Conservation (phyloP, 768 basidiomycete genomes). For the Russula griseocarnosa region DNA sequence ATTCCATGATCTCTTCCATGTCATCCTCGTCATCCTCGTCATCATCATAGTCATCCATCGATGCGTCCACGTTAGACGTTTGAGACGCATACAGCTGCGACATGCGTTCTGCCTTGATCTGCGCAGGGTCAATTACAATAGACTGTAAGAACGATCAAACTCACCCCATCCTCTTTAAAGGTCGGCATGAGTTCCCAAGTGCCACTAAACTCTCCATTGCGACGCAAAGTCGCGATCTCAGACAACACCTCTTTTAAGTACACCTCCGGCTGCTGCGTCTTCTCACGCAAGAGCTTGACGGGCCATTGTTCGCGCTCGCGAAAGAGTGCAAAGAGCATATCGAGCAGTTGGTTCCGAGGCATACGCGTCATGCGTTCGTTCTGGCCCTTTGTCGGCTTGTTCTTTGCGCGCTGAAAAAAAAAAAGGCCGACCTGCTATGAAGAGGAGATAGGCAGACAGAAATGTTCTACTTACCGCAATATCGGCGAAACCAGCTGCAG, state of each 20-base stretch:
- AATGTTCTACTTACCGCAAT: slow-evolving; percentile 51
- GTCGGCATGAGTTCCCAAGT: slow-evolving; percentile 75
- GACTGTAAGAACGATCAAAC: slow-evolving; percentile 25
- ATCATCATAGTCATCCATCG: slow-evolving; percentile 52
- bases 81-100: slow-evolving; percentile 30
- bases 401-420: slow-evolving; percentile 54
- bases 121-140: neutral
- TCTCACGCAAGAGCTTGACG: slow-evolving; percentile 69
- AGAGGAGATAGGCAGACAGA: no score
- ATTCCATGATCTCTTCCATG: slow-evolving; percentile 64
- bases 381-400: slow-evolving; percentile 60
- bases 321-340: slow-evolving; percentile 76
- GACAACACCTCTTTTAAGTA: slow-evolving; percentile 81
- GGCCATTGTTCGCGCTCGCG: slow-evolving; percentile 75
- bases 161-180: slow-evolving; percentile 60
- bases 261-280: slow-evolving; percentile 79
- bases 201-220: slow-evolving; percentile 76
- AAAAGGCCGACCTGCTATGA: neutral
- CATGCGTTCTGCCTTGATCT: slow-evolving; percentile 38
- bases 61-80: slow-evolving; percentile 34
- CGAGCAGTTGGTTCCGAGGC: slow-evolving; percentile 82
- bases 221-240: slow-evolving; percentile 72
- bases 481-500: slow-evolving; percentile 57
- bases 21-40: slow-evolving; percentile 59
- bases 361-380: slow-evolving; percentile 92